Percentiles rank a stretch among this genome's conserved stretches.
Evolutionary conservation across 345 rosid genomes (phyloP).

Genomic region (Mercurialis annua): DNA sequence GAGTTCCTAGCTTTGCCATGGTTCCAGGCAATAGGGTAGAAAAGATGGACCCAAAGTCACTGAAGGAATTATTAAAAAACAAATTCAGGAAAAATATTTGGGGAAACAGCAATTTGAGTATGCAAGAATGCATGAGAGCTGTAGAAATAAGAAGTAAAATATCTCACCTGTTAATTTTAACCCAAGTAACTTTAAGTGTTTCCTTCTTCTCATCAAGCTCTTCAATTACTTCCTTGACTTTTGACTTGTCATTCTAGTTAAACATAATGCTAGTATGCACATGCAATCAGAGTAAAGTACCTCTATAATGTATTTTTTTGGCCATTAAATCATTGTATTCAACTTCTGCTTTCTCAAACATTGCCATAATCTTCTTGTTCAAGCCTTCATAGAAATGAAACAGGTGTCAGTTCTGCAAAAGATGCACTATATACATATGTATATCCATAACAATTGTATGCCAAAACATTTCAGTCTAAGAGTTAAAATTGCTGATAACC

Average conservation of each 20-base stretch:
- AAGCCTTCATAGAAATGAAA: conserved; percentile 43
- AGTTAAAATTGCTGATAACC: not conserved
- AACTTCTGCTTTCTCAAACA: conserved; percentile 99
- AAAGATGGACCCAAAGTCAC: conserved; percentile 95
- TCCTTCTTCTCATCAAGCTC: conserved; percentile 97
- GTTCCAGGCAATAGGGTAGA: conserved; percentile 90
- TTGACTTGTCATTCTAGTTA: conserved; percentile 73
- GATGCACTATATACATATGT: no score
- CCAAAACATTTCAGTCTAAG: conserved; percentile 1
- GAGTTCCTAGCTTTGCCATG: conserved; percentile 81
- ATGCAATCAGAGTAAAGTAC: conserved; percentile 37
- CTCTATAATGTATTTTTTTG: conserved; percentile 89
- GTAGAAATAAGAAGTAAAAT: not conserved
- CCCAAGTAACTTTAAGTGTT: conserved; percentile 90
- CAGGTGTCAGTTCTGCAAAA: conserved; percentile 13
- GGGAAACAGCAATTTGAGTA: no score
- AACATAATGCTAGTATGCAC: conserved; percentile 9
- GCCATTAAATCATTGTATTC: conserved; percentile 80
- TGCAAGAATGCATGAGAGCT: no score
- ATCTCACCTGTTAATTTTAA: conserved; percentile 76
- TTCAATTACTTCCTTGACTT: conserved; percentile 89
- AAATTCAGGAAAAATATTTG: no score
- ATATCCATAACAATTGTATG: not conserved
- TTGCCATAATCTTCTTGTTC: conserved; percentile 95
- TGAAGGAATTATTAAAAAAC: conserved; percentile 22